Percentiles rank a stretch among this genome's conserved stretches.
phyloP scores from a whole-genome alignment of 2,329 filamentous ascomycete genomes.

The Neopestalotiopsis rosae region DNA sequence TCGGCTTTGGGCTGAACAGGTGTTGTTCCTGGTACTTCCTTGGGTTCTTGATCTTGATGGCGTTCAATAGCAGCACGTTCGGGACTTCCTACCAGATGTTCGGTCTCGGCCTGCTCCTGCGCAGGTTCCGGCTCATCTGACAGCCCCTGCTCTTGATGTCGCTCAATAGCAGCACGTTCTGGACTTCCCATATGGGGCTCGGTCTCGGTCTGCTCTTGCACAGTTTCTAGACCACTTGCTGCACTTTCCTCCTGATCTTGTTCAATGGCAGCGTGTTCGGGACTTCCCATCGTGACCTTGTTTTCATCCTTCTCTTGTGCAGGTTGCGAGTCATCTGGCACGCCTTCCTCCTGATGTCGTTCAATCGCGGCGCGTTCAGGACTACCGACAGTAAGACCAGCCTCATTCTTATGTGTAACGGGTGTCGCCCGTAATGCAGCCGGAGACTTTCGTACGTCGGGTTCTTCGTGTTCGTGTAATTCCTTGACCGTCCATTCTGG shows the following conservation, averaged over 20 bases:
- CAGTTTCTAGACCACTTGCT: background rate
- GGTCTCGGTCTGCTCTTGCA: background rate
- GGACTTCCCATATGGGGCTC: background rate
- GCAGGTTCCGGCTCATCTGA: background rate
- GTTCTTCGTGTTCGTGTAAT: constrained; percentile 8
- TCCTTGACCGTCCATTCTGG: constrained; percentile 10
- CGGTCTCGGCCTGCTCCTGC: background rate
- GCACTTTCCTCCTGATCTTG: background rate
- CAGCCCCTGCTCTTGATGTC: background rate
- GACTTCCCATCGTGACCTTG: background rate
- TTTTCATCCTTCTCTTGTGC: background rate
- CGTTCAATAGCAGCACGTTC: background rate
- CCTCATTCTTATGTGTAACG: background rate
- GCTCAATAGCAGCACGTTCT: background rate
- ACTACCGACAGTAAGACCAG: background rate
- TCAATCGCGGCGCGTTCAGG: constrained; percentile 8
- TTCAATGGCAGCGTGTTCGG: background rate
- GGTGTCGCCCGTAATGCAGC: background rate
- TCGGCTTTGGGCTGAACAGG: background rate
- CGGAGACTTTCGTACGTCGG: background rate
- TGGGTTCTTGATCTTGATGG: background rate
- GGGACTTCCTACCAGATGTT: background rate
- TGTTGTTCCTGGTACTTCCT: background rate
- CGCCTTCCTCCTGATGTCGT: background rate
- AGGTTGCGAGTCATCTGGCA: background rate